These are phyloP conservation scores for Parietaria judaica DNA, from an alignment of 306 rosid genomes.

Conservation along the genomic window DNA sequence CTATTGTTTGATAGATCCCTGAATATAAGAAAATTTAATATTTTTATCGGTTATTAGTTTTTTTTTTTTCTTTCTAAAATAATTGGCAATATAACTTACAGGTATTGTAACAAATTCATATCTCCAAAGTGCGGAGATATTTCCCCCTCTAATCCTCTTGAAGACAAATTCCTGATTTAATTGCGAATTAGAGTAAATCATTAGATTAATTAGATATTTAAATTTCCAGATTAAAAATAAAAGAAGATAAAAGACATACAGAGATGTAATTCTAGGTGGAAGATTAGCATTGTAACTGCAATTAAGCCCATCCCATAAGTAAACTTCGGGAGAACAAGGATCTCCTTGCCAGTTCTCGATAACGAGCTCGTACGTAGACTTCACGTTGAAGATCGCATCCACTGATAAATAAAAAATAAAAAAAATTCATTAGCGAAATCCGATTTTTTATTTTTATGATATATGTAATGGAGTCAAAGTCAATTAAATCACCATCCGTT, in stretches of 20 bases:
- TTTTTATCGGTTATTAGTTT: not conserved
- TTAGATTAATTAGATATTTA: too few species aligned
- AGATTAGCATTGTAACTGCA: not conserved
- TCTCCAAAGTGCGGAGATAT: constrained; percentile 18
- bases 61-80: not conserved
- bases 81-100: constrained; percentile 21
- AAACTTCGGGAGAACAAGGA: constrained; percentile 22
- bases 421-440: not conserved
- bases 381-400: constrained; percentile 22
- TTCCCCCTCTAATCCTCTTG: constrained; percentile 33
- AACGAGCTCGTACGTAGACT: constrained; percentile 5
- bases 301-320: constrained; percentile 27
- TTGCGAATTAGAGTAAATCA: not conserved
- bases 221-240: too few species aligned
- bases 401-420: constrained; percentile 11
- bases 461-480: constrained; percentile 5
- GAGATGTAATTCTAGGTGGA: not conserved
- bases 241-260: not conserved
- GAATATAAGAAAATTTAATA: constrained; percentile 7
- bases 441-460: not conserved
- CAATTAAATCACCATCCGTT: constrained; percentile 25
- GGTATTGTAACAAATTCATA: constrained; percentile 21
- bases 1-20: constrained; percentile 44
- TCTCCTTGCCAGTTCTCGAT: constrained; percentile 32
- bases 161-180: constrained; percentile 26